Evolutionary conservation across 345 rosid genomes (phyloP), one percentile per base, ranked within the genome.

Genomic region (Hibiscus trionum): DNA sequence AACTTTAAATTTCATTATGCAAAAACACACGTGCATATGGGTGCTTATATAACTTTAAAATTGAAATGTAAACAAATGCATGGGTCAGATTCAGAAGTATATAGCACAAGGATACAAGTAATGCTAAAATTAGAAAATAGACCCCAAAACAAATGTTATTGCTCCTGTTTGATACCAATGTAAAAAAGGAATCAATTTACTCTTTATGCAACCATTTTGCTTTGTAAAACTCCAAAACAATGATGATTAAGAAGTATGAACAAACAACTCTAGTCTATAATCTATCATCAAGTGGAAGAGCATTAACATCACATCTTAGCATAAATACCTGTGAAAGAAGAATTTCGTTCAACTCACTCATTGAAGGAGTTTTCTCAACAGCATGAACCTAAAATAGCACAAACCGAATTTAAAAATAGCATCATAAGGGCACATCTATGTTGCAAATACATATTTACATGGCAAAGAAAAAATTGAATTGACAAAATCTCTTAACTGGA

Each of bases 331-430:
- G 68, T 11, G 68, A 64, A 17, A 64, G 68, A 64, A 64, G 68
- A 64, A 64, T 64, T 39, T 93, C 97, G 84, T 82, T 93, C 80
- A 93, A 77, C 84, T 90, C 97, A 19, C 98, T 93, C 98, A 91
- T 88, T 69, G 97, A 91, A 78, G 98, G 96, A 75, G 98, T 91
- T 84, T 81, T 85, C 84, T 91, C 95, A 74, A 94, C 95, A 74
- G 89, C 94, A 78, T 79, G 81, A 77, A 91, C 96, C 98, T 93
- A 84, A 81, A 82, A 75, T 46, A 70, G 75, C 17, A 71, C 11
- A 3, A 26, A 50, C 19, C 46, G 64, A 71, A 27, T 75, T 65
- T 71, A 77, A 75, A 72, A 74, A 67, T 12, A 66, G 46, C 37
- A 16, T 31, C 9, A 11, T 6, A 56, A 62, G 7, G 37, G 76